phyloP scores from a whole-genome alignment of 805 yeast genomes.

The Kodamaea nitidulidarum region DNA sequence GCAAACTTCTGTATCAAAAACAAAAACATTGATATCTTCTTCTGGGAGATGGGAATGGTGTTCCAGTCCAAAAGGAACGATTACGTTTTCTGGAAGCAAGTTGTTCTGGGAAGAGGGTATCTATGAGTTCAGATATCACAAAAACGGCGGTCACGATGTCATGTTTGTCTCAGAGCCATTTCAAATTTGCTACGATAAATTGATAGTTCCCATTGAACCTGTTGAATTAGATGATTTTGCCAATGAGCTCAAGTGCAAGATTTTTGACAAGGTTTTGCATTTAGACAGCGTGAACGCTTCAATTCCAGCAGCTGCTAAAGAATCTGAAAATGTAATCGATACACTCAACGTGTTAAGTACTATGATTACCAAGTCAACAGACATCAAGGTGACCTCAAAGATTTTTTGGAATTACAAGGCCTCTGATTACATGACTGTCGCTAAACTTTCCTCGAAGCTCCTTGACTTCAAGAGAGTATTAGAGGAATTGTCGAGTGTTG shows the following conservation, averaged over 20 bases:
- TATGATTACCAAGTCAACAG: constrained; percentile 21
- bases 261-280: constrained; percentile 31
- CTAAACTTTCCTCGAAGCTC: constrained; percentile 19
- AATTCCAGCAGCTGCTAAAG: constrained; percentile 23
- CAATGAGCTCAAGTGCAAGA: constrained; percentile 23
- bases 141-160: constrained; percentile 66
- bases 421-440: constrained; percentile 16
- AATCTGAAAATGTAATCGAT: constrained; percentile 26
- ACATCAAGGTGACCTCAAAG: constrained; percentile 31
- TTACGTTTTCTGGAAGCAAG: constrained; percentile 45
- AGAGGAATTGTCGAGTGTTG: constrained; percentile 26
- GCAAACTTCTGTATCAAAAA: constrained; percentile 53
- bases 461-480: constrained; percentile 21
- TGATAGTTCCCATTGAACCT: constrained; percentile 35
- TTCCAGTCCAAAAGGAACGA: constrained; percentile 36
- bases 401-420: constrained; percentile 26
- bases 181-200: constrained; percentile 45
- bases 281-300: constrained; percentile 21
- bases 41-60: constrained; percentile 60
- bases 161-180: constrained; percentile 61
- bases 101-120: constrained; percentile 65
- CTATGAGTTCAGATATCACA: constrained; percentile 72
- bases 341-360: constrained; percentile 21
- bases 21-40: constrained; percentile 57
- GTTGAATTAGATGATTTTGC: constrained; percentile 28